phyloP scores from a whole-genome alignment of 2,329 filamentous ascomycete genomes.

The Xylaria sp. region DNA sequence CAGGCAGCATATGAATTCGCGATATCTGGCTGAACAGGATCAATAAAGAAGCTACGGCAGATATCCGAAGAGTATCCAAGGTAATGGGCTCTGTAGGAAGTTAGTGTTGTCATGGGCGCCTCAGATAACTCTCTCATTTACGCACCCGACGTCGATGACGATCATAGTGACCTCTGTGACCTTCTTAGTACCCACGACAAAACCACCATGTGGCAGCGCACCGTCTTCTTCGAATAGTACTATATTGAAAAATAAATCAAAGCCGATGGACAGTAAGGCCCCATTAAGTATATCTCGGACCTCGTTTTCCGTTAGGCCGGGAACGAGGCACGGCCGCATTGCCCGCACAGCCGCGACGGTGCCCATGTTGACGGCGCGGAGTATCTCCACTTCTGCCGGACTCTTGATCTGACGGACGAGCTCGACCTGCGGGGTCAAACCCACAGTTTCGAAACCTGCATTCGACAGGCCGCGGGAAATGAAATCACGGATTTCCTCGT shows the following conservation, averaged over 20 bases:
- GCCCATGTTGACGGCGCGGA: constrained; percentile 72
- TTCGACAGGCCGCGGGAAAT: constrained; percentile 66
- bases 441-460: constrained; percentile 66
- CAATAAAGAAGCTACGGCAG: constrained; percentile 69
- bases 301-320: constrained; percentile 67
- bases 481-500: constrained; percentile 73
- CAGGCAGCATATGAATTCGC: constrained; percentile 3
- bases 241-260: constrained; percentile 71
- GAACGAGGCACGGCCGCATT: constrained; percentile 65
- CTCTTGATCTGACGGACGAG: constrained; percentile 69
- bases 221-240: constrained; percentile 70
- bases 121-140: constrained; percentile 40
- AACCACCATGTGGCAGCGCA: constrained; percentile 65
- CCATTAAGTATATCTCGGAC: constrained; percentile 67
- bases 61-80: constrained; percentile 73
- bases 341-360: constrained; percentile 70
- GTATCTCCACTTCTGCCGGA: constrained; percentile 64
- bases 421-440: constrained; percentile 65
- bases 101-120: constrained; percentile 26
- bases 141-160: constrained; percentile 67
- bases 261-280: constrained; percentile 63
- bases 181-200: constrained; percentile 62
- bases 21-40: constrained; percentile 38
- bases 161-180: constrained; percentile 67
- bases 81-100: constrained; percentile 60